Evolutionary conservation across 441 rosid species (phyloP), one percentile per base, ranked within the genome.

Genomic region (Erodium texanum): DNA sequence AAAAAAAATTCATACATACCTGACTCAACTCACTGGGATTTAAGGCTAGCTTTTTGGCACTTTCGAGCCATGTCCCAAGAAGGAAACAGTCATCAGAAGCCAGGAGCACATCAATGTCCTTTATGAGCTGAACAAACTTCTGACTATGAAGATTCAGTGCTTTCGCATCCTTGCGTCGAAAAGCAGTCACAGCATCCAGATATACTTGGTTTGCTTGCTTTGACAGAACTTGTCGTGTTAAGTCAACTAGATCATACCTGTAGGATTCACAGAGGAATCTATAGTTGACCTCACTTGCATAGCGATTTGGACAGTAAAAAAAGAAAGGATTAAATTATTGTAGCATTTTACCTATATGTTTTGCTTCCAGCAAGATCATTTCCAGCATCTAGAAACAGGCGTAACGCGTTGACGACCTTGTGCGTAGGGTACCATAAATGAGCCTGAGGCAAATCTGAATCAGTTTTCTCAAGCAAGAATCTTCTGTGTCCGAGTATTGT

Each of bases 241-340:
- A 73, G 83, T 94, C 99, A 65, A 92, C 94, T 87, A 89, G 76
- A 79, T 94, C 97, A 50, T 94, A 94, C 81, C 99, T 91, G 85
- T 73, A 76, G 58, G 71, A 75, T 58, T 27, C 68, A 70, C 70
- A 36, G 10, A 16, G 32, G 4, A 38, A 38, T 12, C 45, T 38
- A 38, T 20, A 56, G 11, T 14, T 19, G 3, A 18, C 24, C 8
- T 22, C 18, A 54, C 19, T 58, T 62, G 8, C 38, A 3, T 7
- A 61, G 18, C 18, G 36, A 62, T 27, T 29, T 24, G 18, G 20
- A 10, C n/a, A 2, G 29, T 19, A 23, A 59, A 7, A 56, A 54
- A 56, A 5, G 10, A 56, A 16, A 1, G 63, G 27, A 22, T 6
- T 23, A 20, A 19, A 59, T 22, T 19, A 22, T 59, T 18, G 0